These are phyloP conservation scores for Paraconiothyrium brasiliense DNA, from an alignment of 2,329 filamentous ascomycete genomes.

Conservation along the genomic window DNA sequence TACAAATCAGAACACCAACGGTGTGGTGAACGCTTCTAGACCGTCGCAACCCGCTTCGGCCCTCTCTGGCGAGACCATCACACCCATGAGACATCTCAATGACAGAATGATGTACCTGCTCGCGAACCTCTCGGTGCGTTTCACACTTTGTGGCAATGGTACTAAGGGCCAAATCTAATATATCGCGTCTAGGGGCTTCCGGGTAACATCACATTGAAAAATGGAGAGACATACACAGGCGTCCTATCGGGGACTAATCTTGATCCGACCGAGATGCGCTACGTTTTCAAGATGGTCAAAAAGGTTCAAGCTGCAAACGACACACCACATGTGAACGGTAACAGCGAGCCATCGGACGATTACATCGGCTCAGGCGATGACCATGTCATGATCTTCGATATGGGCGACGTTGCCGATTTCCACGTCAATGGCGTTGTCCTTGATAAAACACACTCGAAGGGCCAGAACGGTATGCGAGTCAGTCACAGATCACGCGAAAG, in stretches of 20 bases:
- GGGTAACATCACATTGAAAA: slow-evolving; percentile 65
- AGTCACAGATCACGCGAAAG: slow-evolving; percentile 11
- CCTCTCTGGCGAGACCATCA: slow-evolving; percentile 59
- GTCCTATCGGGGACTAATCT: slow-evolving; percentile 67
- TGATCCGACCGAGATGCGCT: slow-evolving; percentile 62
- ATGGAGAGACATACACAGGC: slow-evolving; percentile 68
- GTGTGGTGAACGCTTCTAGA: slow-evolving; percentile 56
- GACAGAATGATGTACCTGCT: slow-evolving; percentile 68
- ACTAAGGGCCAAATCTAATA: slow-evolving; percentile 23
- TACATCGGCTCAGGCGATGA: slow-evolving; percentile 59
- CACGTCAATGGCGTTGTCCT: slow-evolving; percentile 63
- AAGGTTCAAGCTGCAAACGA: slow-evolving; percentile 54
- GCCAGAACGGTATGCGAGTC: slow-evolving; percentile 64
- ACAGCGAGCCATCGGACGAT: slow-evolving; percentile 50
- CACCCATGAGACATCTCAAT: slow-evolving; percentile 66
- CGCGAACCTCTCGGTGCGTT: slow-evolving; percentile 66
- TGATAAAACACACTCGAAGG: slow-evolving; percentile 60
- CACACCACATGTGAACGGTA: slow-evolving; percentile 58
- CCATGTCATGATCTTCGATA: slow-evolving; percentile 67
- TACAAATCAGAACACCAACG: slow-evolving; percentile 63
- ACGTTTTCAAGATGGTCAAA: slow-evolving; percentile 73
- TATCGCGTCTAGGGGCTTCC: slow-evolving; percentile 60
- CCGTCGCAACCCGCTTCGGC: slow-evolving; percentile 48
- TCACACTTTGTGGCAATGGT: not conserved
- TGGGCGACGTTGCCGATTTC: slow-evolving; percentile 68